Base-by-base conservation (phyloP, 1,284 basidiomycete genomes). In the Porogramme epimiltina region DNA sequence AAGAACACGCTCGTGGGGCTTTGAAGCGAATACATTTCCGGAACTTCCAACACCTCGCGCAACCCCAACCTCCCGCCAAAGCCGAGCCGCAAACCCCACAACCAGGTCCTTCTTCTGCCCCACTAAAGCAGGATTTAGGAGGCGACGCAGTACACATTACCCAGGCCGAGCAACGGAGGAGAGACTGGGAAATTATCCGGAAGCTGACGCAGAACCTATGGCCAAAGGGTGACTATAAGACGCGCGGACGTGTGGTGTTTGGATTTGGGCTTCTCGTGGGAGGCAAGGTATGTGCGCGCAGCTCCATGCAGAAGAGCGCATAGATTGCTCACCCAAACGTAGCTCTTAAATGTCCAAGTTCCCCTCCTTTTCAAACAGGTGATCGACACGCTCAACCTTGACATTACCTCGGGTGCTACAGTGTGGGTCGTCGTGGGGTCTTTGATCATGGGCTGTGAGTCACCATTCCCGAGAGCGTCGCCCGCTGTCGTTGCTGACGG, bases 291-390 rank as follows among this genome's bases (percentile, higher is more conserved):
- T 47, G 73, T 66, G 8, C 22, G 45, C 15, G 20, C 26, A 10
- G 4, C 15, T 24, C 11, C 31, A 8, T 26, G 18, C 26, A 16
- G 6, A 16, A 18, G 11, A 40, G n/a, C 23, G 31, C 18, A 37
- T 25, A 11, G 22, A 34, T 13, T 18, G n/a, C 18, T 4, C n/a
- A 5, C 16, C 16, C 4, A 36, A 1, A 24, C 28, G 11, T 42
- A 70, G 68, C 73, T 97, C 24, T 74, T 98, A 52, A 99, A 98
- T 67, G 96, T 99, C 0, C 96, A 98, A 79, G 95, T 99, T 4
- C 96, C 97, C 0, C 85, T 95, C 61, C 80, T 98, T 59, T 99
- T 99, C 82, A 99, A 98, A 70, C 70, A 81, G 36, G 86, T 99
- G 43, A 87, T 99, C 52, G 96, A 99, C 67, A 70, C 86, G 1